Percentiles rank a stretch among this genome's conserved stretches.
Evolutionary conservation across 2,329 filamentous ascomycete species (phyloP).

Genomic region (Colletotrichum tamarilloi): DNA sequence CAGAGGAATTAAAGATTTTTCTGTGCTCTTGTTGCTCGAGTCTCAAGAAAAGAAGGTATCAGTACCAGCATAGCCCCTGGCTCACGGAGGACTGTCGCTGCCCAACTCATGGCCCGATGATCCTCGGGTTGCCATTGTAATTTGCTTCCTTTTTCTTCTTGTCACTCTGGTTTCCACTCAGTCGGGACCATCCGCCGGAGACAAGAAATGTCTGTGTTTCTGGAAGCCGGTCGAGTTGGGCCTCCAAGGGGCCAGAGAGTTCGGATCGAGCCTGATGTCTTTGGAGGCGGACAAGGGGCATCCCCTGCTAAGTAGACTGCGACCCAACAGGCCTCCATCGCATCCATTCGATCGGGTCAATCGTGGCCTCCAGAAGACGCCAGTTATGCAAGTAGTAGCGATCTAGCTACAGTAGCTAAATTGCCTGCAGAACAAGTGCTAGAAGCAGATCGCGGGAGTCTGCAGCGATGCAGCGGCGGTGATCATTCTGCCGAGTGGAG

Average conservation of each 20-base stretch:
- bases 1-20: neutral
- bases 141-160: constrained; percentile 18
- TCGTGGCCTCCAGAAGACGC: neutral
- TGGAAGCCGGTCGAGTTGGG: constrained; percentile 10
- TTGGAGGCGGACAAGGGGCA: constrained; percentile 7
- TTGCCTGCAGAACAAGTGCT: constrained; percentile 16
- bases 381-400: constrained; percentile 6
- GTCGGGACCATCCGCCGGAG: constrained; percentile 21
- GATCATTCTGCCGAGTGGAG: constrained; percentile 5
- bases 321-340: constrained; percentile 17
- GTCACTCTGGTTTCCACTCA: constrained; percentile 18
- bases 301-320: constrained; percentile 10
- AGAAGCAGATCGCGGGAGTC: neutral
- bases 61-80: constrained; percentile 17
- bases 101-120: constrained; percentile 30
- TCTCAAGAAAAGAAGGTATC: neutral
- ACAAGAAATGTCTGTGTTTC: constrained; percentile 14
- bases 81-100: constrained; percentile 24
- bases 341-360: constrained; percentile 16
- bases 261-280: constrained; percentile 28
- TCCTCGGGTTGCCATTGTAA: constrained; percentile 9
- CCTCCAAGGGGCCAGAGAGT: constrained; percentile 21
- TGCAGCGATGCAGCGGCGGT: neutral
- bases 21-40: neutral
- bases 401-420: constrained; percentile 19